phyloP scores from a whole-genome alignment of 2,329 filamentous ascomycete species.

The Fusarium goolgardi region DNA sequence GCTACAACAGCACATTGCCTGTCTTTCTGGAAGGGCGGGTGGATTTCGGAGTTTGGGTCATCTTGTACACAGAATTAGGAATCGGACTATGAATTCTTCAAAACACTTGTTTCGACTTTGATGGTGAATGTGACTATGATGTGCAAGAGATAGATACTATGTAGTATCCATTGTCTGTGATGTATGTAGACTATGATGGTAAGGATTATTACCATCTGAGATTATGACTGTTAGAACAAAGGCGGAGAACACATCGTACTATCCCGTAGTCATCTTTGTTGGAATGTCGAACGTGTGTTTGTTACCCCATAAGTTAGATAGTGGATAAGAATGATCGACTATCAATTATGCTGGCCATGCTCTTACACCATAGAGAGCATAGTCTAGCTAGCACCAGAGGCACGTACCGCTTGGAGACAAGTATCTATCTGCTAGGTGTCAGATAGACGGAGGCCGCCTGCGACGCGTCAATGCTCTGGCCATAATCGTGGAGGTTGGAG shows the following conservation, averaged over 20 bases:
- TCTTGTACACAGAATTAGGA: slow-evolving; percentile 35
- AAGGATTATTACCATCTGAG: neutral
- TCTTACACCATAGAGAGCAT: neutral
- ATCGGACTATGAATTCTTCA: slow-evolving; percentile 32
- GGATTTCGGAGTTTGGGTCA: slow-evolving; percentile 28
- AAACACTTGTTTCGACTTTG: slow-evolving; percentile 25
- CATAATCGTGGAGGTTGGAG: slow-evolving; percentile 23
- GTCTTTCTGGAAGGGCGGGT: slow-evolving; percentile 19
- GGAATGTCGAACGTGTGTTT: neutral
- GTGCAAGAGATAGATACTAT: neutral
- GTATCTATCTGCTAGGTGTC: neutral
- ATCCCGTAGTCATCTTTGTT: neutral
- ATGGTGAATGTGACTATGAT: slow-evolving; percentile 1
- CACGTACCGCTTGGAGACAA: neutral
- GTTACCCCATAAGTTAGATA: neutral
- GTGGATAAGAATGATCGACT: neutral
- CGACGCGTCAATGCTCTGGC: slow-evolving; percentile 5
- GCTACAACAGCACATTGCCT: slow-evolving; percentile 15
- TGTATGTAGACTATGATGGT: neutral
- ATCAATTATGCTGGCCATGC: neutral
- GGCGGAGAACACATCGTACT: neutral
- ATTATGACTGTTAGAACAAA: neutral
- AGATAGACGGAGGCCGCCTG: slow-evolving; percentile 30
- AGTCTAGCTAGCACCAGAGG: neutral
- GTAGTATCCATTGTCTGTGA: neutral